Base-by-base conservation (phyloP, 2,329 filamentous ascomycete genomes). In the Alternaria sp. region DNA sequence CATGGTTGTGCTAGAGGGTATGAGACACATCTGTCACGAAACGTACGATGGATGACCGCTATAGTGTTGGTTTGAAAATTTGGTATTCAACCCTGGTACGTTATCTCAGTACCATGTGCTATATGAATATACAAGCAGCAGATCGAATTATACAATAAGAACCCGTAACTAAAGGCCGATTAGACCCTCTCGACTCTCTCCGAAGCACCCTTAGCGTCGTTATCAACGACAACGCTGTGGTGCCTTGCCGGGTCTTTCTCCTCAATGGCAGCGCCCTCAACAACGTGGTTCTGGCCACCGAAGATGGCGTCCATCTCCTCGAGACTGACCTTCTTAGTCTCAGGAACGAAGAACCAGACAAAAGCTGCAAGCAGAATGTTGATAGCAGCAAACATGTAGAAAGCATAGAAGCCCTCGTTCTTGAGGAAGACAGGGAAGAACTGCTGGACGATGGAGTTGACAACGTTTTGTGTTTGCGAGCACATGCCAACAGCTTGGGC, bases 401-500 rank as follows among this genome's bases (percentile, higher is more conserved):
- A 86, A 6, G 83, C 83, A 64, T 85, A 85, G 71, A 85, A 86
- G 16, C 84, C 83, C 51, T 81, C 80, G 70, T 89, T 87, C 54
- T 84, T 81, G 16, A 90, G 82, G 80, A 91, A 90, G 12, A 83
- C 85, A 12, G 89, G 89, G 82, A 91, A 90, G 81, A 90, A 90
- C 65, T 91, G 89, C 75, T 90, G 87, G 71, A 90, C 87, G 67
- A 90, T 85, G 59, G 85, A 84, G 76, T 90, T 90, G 73, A 87
- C 87, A 54, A 90, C 85, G 72, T 90, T 85, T 74, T 78, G 81
- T 57, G 72, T 85, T 73, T 83, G 83, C 41, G 81, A 82, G 41
- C 84, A 87, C 89, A 91, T 91, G 57, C 88, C 89, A 14, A 91
- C 87, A 36, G 89, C 89, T 74, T 91, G 89, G 5, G 88, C 87